A percentile compares a stretch with the other conserved stretches of the same genome.
phyloP scores from a whole-genome alignment of 1,284 basidiomycete genomes.

The Trichosporon ovoides region DNA sequence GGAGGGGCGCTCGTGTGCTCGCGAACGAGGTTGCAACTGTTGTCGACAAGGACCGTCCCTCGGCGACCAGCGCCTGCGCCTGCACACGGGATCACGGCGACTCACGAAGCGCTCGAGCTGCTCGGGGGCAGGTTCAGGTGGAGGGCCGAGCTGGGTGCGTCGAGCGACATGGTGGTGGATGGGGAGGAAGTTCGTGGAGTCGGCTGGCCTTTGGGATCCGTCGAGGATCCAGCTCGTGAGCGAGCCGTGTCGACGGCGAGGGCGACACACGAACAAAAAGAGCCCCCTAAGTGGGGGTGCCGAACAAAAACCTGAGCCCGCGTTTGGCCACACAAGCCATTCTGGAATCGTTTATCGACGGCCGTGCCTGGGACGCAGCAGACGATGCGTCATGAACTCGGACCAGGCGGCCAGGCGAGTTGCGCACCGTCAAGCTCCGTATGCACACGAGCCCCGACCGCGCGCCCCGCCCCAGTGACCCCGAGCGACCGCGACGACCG shows the following conservation, averaged over 20 bases:
- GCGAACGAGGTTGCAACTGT: neutral
- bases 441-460: too few species aligned
- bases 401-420: too few species aligned
- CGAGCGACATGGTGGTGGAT: constrained; percentile 40
- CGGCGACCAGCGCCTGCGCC: neutral
- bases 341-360: too few species aligned
- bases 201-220: too few species aligned
- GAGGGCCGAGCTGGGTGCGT: constrained; percentile 44
- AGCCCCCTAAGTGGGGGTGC: neutral
- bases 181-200: too few species aligned
- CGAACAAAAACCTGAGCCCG: too few species aligned
- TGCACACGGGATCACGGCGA: neutral
- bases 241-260: neutral
- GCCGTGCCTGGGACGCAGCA: neutral
- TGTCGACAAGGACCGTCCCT: neutral
- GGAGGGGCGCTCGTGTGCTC: neutral
- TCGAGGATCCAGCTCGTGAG: too few species aligned
- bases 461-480: too few species aligned
- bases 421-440: too few species aligned
- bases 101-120: constrained; percentile 36
- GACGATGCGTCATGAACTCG: too few species aligned
- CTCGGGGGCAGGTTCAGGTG: constrained; percentile 46
- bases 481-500: too few species aligned
- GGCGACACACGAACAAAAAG: constrained; percentile 8
- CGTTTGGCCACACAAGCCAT: too few species aligned